Evolutionary conservation across 176 grass and related monocot genomes (phyloP).

Genomic region (Aegilops longissima): DNA sequence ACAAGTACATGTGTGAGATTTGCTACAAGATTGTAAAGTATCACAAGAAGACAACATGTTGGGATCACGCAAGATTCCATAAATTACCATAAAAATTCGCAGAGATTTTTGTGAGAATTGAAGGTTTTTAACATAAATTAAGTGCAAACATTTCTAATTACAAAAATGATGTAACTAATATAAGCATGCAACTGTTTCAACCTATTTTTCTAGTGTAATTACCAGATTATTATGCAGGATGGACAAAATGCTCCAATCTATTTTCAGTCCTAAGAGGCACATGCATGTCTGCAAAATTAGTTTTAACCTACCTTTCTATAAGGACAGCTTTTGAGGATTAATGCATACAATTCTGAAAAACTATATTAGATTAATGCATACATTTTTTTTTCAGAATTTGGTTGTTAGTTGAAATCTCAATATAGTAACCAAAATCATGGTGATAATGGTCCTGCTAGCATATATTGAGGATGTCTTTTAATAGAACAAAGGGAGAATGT

Average conservation of each 20-base stretch:
- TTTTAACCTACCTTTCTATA: background rate
- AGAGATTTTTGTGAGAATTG: background rate
- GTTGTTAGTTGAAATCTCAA: background rate
- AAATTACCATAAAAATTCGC: background rate
- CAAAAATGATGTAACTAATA: background rate
- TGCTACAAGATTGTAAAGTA: background rate
- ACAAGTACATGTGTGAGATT: background rate
- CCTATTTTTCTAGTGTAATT: background rate
- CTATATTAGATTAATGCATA: background rate
- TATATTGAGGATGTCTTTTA: background rate
- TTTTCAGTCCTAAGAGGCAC: background rate
- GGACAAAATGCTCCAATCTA: background rate
- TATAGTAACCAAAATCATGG: background rate
- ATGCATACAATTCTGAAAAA: background rate
- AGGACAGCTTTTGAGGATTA: background rate
- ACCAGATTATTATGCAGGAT: conserved; percentile 15
- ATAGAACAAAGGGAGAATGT: background rate
- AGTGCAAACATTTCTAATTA: background rate
- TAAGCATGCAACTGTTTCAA: background rate
- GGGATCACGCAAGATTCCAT: background rate
- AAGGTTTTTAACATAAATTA: background rate
- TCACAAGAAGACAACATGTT: background rate
- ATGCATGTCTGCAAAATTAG: background rate
- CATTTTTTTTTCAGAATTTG: background rate
- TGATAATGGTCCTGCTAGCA: background rate